Base-by-base conservation (phyloP, 2,329 filamentous ascomycete species). In the Cercospora zeae-maydis region DNA sequence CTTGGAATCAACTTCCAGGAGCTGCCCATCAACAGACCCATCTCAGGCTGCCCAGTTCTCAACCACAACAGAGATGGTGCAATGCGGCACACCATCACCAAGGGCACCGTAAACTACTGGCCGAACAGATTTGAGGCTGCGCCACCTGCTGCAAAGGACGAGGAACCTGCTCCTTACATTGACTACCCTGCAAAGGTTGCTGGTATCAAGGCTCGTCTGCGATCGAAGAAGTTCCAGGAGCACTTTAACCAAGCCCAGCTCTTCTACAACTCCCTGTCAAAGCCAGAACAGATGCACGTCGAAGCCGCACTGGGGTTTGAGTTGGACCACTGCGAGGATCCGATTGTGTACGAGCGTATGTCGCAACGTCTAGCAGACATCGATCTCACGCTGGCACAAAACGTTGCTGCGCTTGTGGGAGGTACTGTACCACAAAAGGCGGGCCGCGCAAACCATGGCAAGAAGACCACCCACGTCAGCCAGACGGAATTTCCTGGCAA, bases 301-400 rank as follows among this genome's bases (percentile, higher is more conserved):
- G 78, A 79, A 30, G 79, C 78, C 36, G 85, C 88, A 0, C 81
- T 91, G 10, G 80, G 80, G 2, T 92, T 91, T 71, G 89, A 91
- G 76, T 79, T 95, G 1, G 89, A 92, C 71, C 90, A 93, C 75
- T 95, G 91, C 73, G 89, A 93, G 21, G 91, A 95, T 45, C 84
- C 87, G 0, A 75, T 89, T 9, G 90, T 95, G 0, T 93, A 92
- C 75, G 84, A 88, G 65, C 84, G 88, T 30, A 82, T 93, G 75
- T 84, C 84, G 0, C 76, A 86, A 65, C 85, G 90, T 1, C 79
- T 95, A 0, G 81, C 85, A 1, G 88, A 93, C 37, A 91, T 95
- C 58, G 88, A 92, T 62, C 78, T 91, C 0, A 80, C 78, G 0
- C 84, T 95, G 0, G 89, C 91, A 0, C 83, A 88, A 73, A 78